Base-by-base conservation (phyloP, 2,329 filamentous ascomycete species). In the Shiraia bambusicola region DNA sequence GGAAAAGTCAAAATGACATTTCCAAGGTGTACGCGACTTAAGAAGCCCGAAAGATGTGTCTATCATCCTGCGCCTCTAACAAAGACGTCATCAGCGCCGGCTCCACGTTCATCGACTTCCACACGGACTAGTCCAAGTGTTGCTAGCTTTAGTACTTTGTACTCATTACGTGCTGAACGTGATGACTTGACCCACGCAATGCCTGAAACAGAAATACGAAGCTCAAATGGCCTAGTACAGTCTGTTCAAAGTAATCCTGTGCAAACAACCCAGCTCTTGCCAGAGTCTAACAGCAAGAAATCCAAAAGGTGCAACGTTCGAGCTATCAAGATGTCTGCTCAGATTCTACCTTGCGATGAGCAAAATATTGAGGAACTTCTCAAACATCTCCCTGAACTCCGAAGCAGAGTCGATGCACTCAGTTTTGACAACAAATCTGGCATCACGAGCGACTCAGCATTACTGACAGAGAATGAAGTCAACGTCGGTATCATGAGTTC, bases 61-160 rank as follows among this genome's bases (percentile, higher is more conserved):
- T 69, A 69, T 34, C 64, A 68, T 38, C 63, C 65, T 2, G 64
- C 65, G 11, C 65, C 66, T 10, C 42, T 67, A 48, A 66, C 65
- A 3, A 63, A 63, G 43, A 37, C 26, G 16, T 28, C 19, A 12
- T 31, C 45, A 31, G 35, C 30, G 9, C 47, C 56, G 26, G 55
- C 49, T 40, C 51, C 54, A 14, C 38, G 50, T 14, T 7, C 34
- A 4, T 42, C 42, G 17, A 36, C 51, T 12, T 34, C 47, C 13
- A 35, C 38, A 10, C 17, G 34, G 8, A 52, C 34, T 24, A 49
- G 47, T n/a, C 44, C 55, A 6, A 34, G 40, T 13, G 13, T 38
- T 8, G 38, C 30, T 30, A 42, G 38, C 14, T 41, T 39, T 38
- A 16, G 28, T 12, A 7, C 36, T 22, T 28, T 47, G 1, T 34